Evolutionary conservation across 1,284 basidiomycete genomes (phyloP).

Genomic region (Wolfiporia cocos): DNA sequence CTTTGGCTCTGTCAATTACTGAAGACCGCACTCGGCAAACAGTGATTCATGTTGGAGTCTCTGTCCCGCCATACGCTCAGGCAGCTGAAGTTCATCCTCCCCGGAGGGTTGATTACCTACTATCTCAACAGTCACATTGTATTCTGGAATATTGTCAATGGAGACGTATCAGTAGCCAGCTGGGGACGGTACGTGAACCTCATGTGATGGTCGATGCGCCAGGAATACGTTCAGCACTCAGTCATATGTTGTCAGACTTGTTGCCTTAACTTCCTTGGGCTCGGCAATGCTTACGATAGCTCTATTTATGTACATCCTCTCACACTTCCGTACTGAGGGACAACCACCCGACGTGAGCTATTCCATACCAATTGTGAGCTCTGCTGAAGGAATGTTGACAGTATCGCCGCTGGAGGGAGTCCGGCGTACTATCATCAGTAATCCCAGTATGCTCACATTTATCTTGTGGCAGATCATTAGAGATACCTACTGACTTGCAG

Average conservation of each 20-base stretch:
- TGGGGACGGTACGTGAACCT: conserved; percentile 45
- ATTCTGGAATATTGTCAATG: conserved; percentile 37
- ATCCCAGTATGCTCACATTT: conserved; percentile 37
- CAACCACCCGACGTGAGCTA: conserved; percentile 59
- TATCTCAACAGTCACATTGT: conserved; percentile 48
- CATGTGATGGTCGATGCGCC: neutral
- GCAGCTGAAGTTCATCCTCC: conserved; percentile 69
- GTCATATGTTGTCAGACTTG: conserved; percentile 31
- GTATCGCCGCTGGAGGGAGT: conserved; percentile 31
- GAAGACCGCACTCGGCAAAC: too few relatives aligned
- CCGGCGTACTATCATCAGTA: conserved; percentile 48
- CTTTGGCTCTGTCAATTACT: too few relatives aligned
- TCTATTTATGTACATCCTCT: conserved; percentile 67
- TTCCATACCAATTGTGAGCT: too few relatives aligned
- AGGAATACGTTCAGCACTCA: conserved; percentile 2
- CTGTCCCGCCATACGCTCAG: conserved; percentile 45
- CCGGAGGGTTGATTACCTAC: conserved; percentile 55
- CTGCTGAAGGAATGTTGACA: too few relatives aligned
- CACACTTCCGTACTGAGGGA: conserved; percentile 57
- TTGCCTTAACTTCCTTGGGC: conserved; percentile 41
- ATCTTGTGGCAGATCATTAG: neutral
- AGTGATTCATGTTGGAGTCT: too few relatives aligned
- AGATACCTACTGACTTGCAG: conserved; percentile 8
- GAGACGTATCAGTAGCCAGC: conserved; percentile 25
- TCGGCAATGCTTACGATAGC: conserved; percentile 52